Conservation (phyloP, 768 basidiomycete species). For the Dacryopinax primogenitus region DNA sequence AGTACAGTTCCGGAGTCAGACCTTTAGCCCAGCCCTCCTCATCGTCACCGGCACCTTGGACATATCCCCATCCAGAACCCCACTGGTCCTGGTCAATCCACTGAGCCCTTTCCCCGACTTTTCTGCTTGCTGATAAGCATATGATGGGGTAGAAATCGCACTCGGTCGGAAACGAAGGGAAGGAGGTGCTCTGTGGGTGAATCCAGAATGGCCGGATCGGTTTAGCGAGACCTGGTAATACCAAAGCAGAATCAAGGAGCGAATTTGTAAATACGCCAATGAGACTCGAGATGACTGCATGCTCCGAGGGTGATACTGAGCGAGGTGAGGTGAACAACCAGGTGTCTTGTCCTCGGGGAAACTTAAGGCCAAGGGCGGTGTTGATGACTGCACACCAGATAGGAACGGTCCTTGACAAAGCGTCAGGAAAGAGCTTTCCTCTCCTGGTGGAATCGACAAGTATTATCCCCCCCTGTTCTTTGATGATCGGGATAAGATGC, state of each 20-base stretch:
- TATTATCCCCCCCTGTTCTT: slow-evolving; percentile 47
- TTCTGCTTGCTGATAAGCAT: slow-evolving; percentile 76
- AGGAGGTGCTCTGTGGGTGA: slow-evolving; percentile 50
- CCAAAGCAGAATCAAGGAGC: slow-evolving; percentile 55
- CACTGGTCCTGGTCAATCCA: slow-evolving; percentile 23
- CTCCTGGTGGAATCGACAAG: slow-evolving; percentile 86
- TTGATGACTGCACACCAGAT: slow-evolving; percentile 92
- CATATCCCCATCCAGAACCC: slow-evolving; percentile 65
- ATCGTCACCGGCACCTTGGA: slow-evolving; percentile 92
- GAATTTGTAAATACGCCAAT: slow-evolving; percentile 54
- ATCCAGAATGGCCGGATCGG: slow-evolving; percentile 85
- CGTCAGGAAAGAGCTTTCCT: slow-evolving; percentile 90
- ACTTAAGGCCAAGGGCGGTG: slow-evolving; percentile 33
- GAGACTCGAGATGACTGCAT: slow-evolving; percentile 54
- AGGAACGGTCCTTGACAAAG: slow-evolving; percentile 83
- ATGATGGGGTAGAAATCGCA: slow-evolving; percentile 51
- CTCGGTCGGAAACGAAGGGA: slow-evolving; percentile 33
- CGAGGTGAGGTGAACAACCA: slow-evolving; percentile 58
- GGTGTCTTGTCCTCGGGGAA: slow-evolving; percentile 39
- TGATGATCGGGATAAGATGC: slow-evolving; percentile 51
- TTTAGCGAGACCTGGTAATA: slow-evolving; percentile 41
- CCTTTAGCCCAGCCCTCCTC: slow-evolving; percentile 88
- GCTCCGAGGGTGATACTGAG: slow-evolving; percentile 39
- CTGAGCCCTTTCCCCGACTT: slow-evolving; percentile 46
- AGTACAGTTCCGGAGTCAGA: slow-evolving; percentile 60